These are phyloP conservation scores for Saccharomycopsis fibuligera DNA, from an alignment of 805 yeast species.

Conservation along the genomic window DNA sequence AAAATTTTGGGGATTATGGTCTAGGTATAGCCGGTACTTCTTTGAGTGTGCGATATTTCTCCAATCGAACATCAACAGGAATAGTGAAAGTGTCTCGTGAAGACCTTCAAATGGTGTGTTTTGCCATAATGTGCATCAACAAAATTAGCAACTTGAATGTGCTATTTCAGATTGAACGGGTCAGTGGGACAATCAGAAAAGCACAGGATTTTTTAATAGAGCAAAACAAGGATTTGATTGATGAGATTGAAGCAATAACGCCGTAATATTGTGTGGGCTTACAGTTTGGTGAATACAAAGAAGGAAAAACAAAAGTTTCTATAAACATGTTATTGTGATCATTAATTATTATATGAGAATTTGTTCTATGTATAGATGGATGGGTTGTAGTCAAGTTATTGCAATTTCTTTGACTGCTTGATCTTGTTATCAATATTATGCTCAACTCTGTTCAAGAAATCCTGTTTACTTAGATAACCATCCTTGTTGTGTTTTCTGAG, in stretches of 20 bases:
- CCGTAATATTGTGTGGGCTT: neutral
- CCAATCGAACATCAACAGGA: slow-evolving; percentile 18
- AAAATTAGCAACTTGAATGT: slow-evolving; percentile 1
- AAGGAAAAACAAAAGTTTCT: neutral
- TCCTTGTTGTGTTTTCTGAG: slow-evolving; percentile 74
- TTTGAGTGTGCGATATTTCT: slow-evolving; percentile 15
- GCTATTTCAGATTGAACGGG: slow-evolving; percentile 5
- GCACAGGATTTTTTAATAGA: slow-evolving; percentile 19
- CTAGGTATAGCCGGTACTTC: slow-evolving; percentile 7
- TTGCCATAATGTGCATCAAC: slow-evolving; percentile 8
- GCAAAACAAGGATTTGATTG: slow-evolving; percentile 5
- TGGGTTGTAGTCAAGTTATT: neutral
- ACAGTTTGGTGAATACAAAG: neutral
- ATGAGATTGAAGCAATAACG: slow-evolving; percentile 5
- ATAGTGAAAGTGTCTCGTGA: slow-evolving; percentile 15
- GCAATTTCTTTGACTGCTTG: slow-evolving; percentile 26
- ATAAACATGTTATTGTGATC: no score
- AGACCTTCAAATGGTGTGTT: slow-evolving; percentile 11
- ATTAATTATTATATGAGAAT: no score
- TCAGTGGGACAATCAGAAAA: slow-evolving; percentile 20
- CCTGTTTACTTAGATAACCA: slow-evolving; percentile 89
- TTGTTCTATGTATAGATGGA: neutral
- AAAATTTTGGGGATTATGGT: slow-evolving; percentile 18
- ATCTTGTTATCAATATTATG: slow-evolving; percentile 32
- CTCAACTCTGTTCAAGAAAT: slow-evolving; percentile 74